Evolutionary conservation across 371 early-diverging fungal genomes (phyloP), one percentile per base, ranked within the genome.

Genomic region (Capniomyces stellatus): DNA sequence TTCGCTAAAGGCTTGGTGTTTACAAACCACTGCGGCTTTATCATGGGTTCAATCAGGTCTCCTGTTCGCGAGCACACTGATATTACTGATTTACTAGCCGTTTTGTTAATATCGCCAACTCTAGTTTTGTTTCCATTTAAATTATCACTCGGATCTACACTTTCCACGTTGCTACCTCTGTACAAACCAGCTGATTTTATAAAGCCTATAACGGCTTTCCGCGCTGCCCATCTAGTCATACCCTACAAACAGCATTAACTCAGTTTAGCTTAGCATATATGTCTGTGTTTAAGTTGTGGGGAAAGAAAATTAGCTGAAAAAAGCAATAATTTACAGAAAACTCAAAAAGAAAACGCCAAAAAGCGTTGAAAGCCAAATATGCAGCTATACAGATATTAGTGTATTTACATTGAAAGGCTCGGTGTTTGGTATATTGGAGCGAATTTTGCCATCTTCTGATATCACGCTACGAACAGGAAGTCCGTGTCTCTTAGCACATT

Each of bases 21-120:
- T 42, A 95, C 74, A 74, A 85, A 98, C 99, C 99, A 99, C 69
- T 99, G 99, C 4, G 95, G 94, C 67, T 88, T 84, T 58, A 98
- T 61, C 63, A 91, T 70, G 6, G 98, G 98, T 67, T 99, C 99
- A 47, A 99, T 86, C 22, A 99, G 75, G 72, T 98, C 98, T 19
- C 87, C 87, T 1, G 95, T 89, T 54, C 99, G 77, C 28, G 90
- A 90, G 55, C 83, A 84, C 6, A 73, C 66, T 54, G 92, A 90
- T 15, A 98, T 72, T n/a, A n/a, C n/a, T n/a, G n/a, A n/a, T n/a
- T n/a, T n/a, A n/a, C n/a, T n/a, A n/a, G n/a, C n/a, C n/a, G n/a
- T n/a, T n/a, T n/a, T n/a, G n/a, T n/a, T n/a, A n/a, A n/a, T n/a
- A n/a, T n/a, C n/a, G n/a, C n/a, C n/a, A n/a, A n/a, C n/a, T n/a